These are phyloP conservation scores for Pezicula neosporulosa DNA, from an alignment of 2,329 filamentous ascomycete genomes.

Conservation along the genomic window DNA sequence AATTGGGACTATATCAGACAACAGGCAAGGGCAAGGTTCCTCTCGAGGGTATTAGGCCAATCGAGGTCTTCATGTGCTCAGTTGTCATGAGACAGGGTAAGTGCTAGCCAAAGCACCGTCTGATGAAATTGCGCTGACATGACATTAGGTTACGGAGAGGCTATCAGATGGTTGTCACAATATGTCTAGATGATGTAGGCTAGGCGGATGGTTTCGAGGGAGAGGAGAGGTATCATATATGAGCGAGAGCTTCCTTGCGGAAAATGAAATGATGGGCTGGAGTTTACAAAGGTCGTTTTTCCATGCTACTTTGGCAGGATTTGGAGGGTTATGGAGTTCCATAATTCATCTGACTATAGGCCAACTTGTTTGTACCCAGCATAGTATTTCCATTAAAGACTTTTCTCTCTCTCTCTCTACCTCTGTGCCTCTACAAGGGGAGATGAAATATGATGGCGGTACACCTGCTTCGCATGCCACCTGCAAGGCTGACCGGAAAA, in stretches of 20 bases:
- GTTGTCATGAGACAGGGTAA: slow-evolving; percentile 94
- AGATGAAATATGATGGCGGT: not conserved
- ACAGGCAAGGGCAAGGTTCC: slow-evolving; percentile 94
- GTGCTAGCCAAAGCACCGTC: slow-evolving; percentile 23
- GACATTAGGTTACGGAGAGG: slow-evolving; percentile 72
- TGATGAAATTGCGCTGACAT: slow-evolving; percentile 13
- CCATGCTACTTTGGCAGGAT: slow-evolving; percentile 17
- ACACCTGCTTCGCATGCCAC: not conserved
- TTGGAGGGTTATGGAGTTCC: slow-evolving; percentile 17
- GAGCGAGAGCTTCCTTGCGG: slow-evolving; percentile 12
- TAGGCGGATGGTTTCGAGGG: not conserved
- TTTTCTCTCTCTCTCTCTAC: slow-evolving; percentile 10
- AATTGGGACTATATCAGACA: slow-evolving; percentile 92
- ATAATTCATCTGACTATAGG: slow-evolving; percentile 14
- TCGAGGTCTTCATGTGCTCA: slow-evolving; percentile 99
- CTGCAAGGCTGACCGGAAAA: not conserved
- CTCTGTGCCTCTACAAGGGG: too few relatives aligned
- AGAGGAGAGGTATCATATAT: slow-evolving; percentile 3
- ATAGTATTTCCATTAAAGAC: slow-evolving; percentile 28
- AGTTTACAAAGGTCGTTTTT: slow-evolving; percentile 28
- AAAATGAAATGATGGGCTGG: slow-evolving; percentile 26
- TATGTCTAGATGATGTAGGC: slow-evolving; percentile 62
- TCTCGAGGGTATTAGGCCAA: slow-evolving; percentile 86
- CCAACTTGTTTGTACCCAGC: slow-evolving; percentile 25
- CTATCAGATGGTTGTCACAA: slow-evolving; percentile 87